Evolutionary conservation across 1,139 yeast genomes (phyloP).

Genomic region (Hemisphaericaspora xylanilytica): DNA sequence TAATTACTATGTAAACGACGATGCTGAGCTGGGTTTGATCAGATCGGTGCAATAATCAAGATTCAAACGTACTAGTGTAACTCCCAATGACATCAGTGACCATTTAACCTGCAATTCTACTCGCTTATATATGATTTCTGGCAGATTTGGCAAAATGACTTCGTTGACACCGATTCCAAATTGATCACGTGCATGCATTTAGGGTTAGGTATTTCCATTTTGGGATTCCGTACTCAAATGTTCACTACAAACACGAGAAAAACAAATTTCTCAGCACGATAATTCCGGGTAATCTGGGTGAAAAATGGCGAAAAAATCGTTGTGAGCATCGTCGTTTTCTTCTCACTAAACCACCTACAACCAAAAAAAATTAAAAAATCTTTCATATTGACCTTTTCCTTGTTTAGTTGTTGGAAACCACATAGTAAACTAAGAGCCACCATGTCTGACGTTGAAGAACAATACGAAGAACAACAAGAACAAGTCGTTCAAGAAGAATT

Average conservation of each 20-base stretch:
- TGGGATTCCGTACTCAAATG: slow-evolving; percentile 11
- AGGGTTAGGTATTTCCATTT: slow-evolving; percentile 12
- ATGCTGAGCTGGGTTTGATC: too few species aligned
- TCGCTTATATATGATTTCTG: neutral
- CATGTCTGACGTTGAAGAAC: slow-evolving; percentile 55
- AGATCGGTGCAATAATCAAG: too few species aligned
- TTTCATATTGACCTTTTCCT: slow-evolving; percentile 4
- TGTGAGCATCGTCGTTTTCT: slow-evolving; percentile 2
- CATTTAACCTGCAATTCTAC: too few species aligned
- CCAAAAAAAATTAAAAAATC: slow-evolving; percentile 5
- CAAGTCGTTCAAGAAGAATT: slow-evolving; percentile 71
- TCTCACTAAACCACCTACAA: slow-evolving; percentile 2
- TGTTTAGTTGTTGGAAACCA: slow-evolving; percentile 1
- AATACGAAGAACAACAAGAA: slow-evolving; percentile 37
- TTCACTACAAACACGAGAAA: slow-evolving; percentile 10
- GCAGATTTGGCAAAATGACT: neutral
- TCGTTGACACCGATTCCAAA: neutral
- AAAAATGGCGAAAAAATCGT: neutral
- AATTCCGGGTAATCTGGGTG: slow-evolving; percentile 11
- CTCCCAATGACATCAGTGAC: too few species aligned
- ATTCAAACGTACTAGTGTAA: too few species aligned
- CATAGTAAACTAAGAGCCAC: slow-evolving; percentile 1
- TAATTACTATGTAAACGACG: too few species aligned
- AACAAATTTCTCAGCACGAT: slow-evolving; percentile 9
- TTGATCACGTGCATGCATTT: slow-evolving; percentile 10